A percentile compares a stretch with the other conserved stretches of the same genome.
These are phyloP conservation scores for Torulaspora maleeae DNA, from an alignment of 805 yeast species.

Conservation along the genomic window DNA sequence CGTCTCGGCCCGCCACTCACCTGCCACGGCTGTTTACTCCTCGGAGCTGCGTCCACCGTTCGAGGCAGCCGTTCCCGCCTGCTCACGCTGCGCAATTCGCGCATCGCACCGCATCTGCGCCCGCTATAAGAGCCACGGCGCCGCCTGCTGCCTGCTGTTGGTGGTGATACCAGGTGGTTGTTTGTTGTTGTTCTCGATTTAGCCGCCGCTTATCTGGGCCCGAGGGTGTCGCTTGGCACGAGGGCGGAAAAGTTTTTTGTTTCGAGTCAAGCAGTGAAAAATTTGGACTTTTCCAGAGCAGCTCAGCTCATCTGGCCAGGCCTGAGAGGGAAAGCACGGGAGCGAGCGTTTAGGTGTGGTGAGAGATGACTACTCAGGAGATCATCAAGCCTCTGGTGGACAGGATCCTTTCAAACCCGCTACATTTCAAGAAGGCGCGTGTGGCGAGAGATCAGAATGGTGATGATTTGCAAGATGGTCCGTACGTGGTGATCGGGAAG, in stretches of 20 bases:
- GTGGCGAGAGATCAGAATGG: constrained; percentile 51
- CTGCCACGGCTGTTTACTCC: too few relatives aligned
- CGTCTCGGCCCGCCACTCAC: too few relatives aligned
- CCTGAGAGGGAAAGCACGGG: too few relatives aligned
- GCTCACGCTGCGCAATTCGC: too few relatives aligned
- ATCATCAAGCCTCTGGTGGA: constrained; percentile 51
- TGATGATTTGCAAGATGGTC: constrained; percentile 42
- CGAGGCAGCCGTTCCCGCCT: too few relatives aligned
- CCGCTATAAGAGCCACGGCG: too few relatives aligned
- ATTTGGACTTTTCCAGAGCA: neutral
- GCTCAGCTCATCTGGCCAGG: neutral
- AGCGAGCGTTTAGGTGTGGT: neutral
- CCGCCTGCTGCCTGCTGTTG: too few relatives aligned
- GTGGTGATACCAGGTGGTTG: neutral
- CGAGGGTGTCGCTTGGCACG: neutral
- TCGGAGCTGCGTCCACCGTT: too few relatives aligned
- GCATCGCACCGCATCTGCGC: too few relatives aligned
- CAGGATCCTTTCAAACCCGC: constrained; percentile 55
- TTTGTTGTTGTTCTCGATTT: neutral
- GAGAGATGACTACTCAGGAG: constrained; percentile 27
- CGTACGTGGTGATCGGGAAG: constrained; percentile 43
- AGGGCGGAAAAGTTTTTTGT: neutral
- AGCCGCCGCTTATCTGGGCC: neutral
- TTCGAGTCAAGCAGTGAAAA: neutral
- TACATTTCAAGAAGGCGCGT: constrained; percentile 48